Base-by-base conservation (phyloP, 768 basidiomycete species). In the Suillus alpinus region DNA sequence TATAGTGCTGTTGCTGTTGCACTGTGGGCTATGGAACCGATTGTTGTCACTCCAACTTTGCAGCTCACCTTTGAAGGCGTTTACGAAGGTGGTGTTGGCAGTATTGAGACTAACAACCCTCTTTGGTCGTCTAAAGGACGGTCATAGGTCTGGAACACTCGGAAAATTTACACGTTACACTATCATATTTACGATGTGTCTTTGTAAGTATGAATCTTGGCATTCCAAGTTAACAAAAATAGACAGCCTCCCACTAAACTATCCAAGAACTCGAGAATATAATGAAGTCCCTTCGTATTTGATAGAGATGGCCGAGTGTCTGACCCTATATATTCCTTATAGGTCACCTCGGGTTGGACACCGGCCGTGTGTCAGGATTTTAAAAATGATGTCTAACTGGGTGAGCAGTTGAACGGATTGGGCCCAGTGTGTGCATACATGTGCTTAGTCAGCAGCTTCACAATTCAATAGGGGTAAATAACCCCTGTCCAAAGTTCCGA, bases 41-140 rank as follows among this genome's bases (percentile, higher is more conserved):
- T 73, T 36, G 62, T 76, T 0, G 71, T 87, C 34, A 68, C 80
- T 0, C 88, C 88, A 0, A 77, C 78, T 4, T 71, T 92, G 29
- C 68, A 81, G 58, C 72, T 92, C 5, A 77, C 76, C 0, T 69
- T 87, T 14, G 86, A 91, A 61, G 79, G 75, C 0, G 72, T 83
- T 4, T 81, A 85, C 59, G 86, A 89, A 57, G 88, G 88, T 29
- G 88, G 89, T 13, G 81, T 90, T n/a, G 84, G 83, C 0, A 69
- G 77, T 6, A 78, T 90, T 23, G 73, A 73, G 34, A 72, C 73
- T 20, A 80, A 88, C 68, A 90, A 89, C 61, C 88, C 89, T 1
- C 56, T 39, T 8, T 90, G 86, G 86, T 80, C 81, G 14, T 14
- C 53, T 29, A 9, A 55, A 39, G 53, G 53, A 26, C 53, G 53